Percentiles rank a stretch among this genome's conserved stretches.
Conservation (phyloP, 1,139 yeast species). For the Scheffersomyces quercinus region DNA sequence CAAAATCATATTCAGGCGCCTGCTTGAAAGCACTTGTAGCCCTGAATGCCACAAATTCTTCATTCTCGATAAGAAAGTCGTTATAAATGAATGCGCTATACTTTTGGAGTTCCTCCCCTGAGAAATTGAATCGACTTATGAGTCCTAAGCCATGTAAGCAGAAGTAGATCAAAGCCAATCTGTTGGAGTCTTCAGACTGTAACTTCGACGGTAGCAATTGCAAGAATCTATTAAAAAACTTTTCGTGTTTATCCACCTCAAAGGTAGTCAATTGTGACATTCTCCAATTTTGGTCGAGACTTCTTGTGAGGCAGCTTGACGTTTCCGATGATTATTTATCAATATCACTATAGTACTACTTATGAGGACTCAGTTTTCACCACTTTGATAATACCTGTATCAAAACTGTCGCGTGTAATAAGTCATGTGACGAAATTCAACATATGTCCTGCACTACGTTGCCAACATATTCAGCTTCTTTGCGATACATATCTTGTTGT, state of each 20-base stretch:
- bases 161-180: slow-evolving; percentile 65
- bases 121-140: slow-evolving; percentile 39
- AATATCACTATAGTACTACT: too few species aligned
- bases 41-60: slow-evolving; percentile 30
- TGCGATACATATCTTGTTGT: too few species aligned
- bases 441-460: too few species aligned
- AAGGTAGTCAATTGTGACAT: too few species aligned
- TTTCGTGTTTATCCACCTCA: slow-evolving; percentile 39
- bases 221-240: slow-evolving; percentile 52
- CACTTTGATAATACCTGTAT: too few species aligned
- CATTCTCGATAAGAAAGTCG: slow-evolving; percentile 39
- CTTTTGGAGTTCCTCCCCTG: slow-evolving; percentile 22
- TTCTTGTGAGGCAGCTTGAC: too few species aligned
- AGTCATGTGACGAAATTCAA: too few species aligned
- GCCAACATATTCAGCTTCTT: too few species aligned
- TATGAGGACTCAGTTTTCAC: too few species aligned
- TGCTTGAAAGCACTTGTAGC: slow-evolving; percentile 21
- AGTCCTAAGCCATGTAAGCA: slow-evolving; percentile 63
- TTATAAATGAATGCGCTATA: slow-evolving; percentile 50
- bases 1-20: slow-evolving; percentile 62
- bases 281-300: too few species aligned
- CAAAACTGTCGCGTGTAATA: too few species aligned
- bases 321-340: too few species aligned
- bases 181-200: slow-evolving; percentile 65
- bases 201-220: slow-evolving; percentile 50